phyloP scores from a whole-genome alignment of 148 eudicot genomes.

The Bassia scoparia region DNA sequence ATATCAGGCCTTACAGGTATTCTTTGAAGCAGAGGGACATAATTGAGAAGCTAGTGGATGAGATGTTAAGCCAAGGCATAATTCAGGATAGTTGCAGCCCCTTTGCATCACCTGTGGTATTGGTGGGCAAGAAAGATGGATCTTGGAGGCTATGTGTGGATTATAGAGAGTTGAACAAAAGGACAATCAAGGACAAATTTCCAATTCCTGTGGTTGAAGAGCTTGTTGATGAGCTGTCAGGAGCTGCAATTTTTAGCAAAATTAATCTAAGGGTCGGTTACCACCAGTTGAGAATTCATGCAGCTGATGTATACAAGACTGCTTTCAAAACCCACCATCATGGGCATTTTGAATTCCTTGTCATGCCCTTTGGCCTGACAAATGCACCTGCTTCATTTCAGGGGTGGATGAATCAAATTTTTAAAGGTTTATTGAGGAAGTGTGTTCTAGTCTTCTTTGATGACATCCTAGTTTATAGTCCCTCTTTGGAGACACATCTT shows the following conservation, averaged over 20 bases:
- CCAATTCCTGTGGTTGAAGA: not conserved
- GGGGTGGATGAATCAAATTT: not conserved
- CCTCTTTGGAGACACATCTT: not conserved
- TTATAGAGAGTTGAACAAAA: not conserved
- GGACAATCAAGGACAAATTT: not conserved
- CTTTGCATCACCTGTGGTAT: not conserved
- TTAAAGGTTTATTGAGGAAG: not conserved
- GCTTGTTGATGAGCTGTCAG: not conserved
- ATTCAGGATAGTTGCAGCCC: not conserved
- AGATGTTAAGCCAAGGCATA: not conserved
- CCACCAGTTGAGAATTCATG: not conserved
- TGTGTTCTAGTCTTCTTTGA: not conserved
- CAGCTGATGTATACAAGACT: not conserved
- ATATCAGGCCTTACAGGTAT: no score
- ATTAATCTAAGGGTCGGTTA: not conserved
- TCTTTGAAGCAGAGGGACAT: not conserved
- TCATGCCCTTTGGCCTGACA: slow-evolving; percentile 3
- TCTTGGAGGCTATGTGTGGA: not conserved
- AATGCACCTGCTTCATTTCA: not conserved
- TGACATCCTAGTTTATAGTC: not conserved
- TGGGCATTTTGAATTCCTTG: slow-evolving; percentile 1
- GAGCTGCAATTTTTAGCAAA: not conserved
- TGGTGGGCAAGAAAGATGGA: not conserved
- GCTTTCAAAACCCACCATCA: not conserved
- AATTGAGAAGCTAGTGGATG: not conserved